Base-by-base conservation (phyloP, 139 green algal genomes). In the Micromonas pusilla region DNA sequence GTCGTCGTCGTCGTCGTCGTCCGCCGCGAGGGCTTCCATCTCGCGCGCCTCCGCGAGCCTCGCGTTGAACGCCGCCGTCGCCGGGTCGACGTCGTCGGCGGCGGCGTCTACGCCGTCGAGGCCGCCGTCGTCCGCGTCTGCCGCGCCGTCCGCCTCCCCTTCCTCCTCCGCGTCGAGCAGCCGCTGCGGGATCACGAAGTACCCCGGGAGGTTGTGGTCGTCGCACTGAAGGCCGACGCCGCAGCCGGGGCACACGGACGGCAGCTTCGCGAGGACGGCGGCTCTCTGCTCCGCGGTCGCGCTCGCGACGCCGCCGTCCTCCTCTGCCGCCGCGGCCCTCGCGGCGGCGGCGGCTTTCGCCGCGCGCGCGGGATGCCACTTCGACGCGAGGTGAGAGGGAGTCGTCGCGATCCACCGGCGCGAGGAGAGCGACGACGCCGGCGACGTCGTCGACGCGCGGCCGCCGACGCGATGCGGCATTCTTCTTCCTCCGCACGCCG, bases 181-280 rank as follows among this genome's bases (percentile, higher is more conserved):
- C 2, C 31, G 33, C n/a, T 71, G 57, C 57, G 70, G 52, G 1
- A 54, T 33, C 21, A 65, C 66, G 73, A 73, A 86, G 52, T 73
- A 87, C 0, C 83, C 83, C 23, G 83, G 82, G 25, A 45, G n/a
- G 16, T 80, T 70, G 20, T 80, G 57, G 67, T 87, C 72, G 0
- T 63, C 28, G 33, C n/a, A n/a, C 66, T 88, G 83, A 73, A 88
- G 78, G 5, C 19, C 23, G 16, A 87, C 67, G 33, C 83, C 83
- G 54, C 83, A 88, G 3, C 83, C 83, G 2, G 83, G 83, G 66
- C 83, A 88, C 0, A 37, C 5, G 37, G 26, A 62, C 68, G 37
- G 37, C 1, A 63, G 45, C 16, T 16, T 16, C 45, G 9, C 16
- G 45, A 57, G 45, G 9, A 57, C 45, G 9, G 9, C 45, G 45